Base-by-base conservation (phyloP, 1,284 basidiomycete genomes). In the Serendipita sp. region DNA sequence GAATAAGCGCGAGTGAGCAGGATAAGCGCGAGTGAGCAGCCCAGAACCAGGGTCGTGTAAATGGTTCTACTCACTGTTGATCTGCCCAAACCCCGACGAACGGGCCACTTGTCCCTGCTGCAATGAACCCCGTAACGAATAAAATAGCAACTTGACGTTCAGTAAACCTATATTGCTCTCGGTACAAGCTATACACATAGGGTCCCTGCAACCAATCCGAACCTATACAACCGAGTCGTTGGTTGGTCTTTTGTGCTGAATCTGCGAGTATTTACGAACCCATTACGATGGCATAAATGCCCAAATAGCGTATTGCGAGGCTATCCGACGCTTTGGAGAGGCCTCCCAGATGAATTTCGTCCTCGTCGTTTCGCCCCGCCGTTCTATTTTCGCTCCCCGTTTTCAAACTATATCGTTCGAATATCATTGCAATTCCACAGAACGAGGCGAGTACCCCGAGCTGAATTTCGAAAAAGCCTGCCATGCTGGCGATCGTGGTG, bases 171-270 rank as follows among this genome's bases (percentile, higher is more conserved):
- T 87, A 87, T 68, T 87, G 83, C 60, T 87, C 83, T 60, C 77
- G 76, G 70, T 88, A 88, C 0, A 87, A 73, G 22, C 83, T 85
- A 68, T 87, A 88, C 0, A 87, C 75, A 67, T 87, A 88, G 29
- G 85, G 85, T 0, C 85, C 85, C 70, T 88, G 85, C n/a, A 88
- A 74, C 86, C 85, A 88, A 70, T 88, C 85, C 64, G 85, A 83
- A 63, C 81, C 85, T 87, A 66, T 49, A 65, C 22, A 22, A 22
- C 22, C 22, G 22, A 22, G 22, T 22, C 22, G 38, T 13, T 17
- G 66, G 45, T 34, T 29, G 42, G 43, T 43, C 61, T 44, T 58
- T 38, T 38, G 38, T 60, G 62, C 61, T 29, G 58, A 5, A 26
- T 58, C 38, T 29, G 49, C 5, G 38, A 66, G 34, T 62, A 60